These are phyloP conservation scores for Haplographium delicatum DNA, from an alignment of 495 filamentous ascomycete species.

Conservation along the genomic window DNA sequence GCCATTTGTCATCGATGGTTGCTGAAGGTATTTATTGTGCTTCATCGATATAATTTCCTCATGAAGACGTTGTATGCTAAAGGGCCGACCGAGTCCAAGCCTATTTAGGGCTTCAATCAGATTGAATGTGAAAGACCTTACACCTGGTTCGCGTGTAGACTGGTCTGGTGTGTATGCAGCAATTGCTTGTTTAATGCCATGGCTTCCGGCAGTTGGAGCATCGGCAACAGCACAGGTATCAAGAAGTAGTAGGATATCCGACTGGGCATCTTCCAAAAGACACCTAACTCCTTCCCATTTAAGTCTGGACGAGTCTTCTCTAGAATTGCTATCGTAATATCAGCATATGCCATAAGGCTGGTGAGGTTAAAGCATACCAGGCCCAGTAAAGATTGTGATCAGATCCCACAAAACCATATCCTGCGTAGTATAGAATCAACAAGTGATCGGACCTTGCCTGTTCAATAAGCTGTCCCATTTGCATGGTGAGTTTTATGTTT, in stretches of 20 bases:
- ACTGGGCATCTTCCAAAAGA: conserved; percentile 26
- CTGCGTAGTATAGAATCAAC: conserved; percentile 52
- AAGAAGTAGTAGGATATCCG: conserved; percentile 26
- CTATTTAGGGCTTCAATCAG: conserved; percentile 42
- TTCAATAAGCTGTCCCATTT: conserved; percentile 36
- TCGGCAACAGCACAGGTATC: conserved; percentile 32
- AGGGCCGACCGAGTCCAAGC: conserved; percentile 40
- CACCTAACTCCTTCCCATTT: conserved; percentile 26
- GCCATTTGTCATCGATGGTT: conserved; percentile 38
- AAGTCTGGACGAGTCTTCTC: conserved; percentile 24
- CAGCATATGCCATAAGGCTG: conserved; percentile 14
- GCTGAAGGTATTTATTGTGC: conserved; percentile 29
- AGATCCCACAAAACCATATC: conserved; percentile 41
- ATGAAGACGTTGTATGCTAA: conserved; percentile 43
- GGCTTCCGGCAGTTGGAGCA: conserved; percentile 34
- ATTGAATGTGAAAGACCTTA: conserved; percentile 46
- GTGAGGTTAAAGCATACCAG: conserved; percentile 34
- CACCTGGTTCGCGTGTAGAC: conserved; percentile 33
- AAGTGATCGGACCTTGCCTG: conserved; percentile 48
- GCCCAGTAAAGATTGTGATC: conserved; percentile 53
- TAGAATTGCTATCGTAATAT: conserved; percentile 23
- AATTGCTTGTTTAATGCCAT: conserved; percentile 50
- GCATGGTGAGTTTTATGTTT: conserved; percentile 46
- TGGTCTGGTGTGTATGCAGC: conserved; percentile 48
- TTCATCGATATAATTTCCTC: conserved; percentile 40